phyloP scores from a whole-genome alignment of 345 rosid species.

The Aquilaria yunnanensis region DNA sequence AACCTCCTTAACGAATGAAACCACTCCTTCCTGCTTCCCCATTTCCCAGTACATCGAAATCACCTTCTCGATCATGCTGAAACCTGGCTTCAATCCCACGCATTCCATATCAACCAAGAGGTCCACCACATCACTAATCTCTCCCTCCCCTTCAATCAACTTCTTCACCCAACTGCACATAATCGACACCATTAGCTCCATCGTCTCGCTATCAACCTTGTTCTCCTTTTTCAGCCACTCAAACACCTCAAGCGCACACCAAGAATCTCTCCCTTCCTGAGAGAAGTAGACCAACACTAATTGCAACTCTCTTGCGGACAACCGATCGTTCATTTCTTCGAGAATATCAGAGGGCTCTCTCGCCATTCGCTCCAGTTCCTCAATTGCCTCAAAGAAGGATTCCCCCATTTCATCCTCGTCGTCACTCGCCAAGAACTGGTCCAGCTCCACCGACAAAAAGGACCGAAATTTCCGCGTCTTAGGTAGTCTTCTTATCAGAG shows the following conservation, averaged over 20 bases:
- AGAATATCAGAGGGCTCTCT: conserved; percentile 89
- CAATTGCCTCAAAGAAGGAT: conserved; percentile 81
- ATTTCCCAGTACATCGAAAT: conserved; percentile 80
- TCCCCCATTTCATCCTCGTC: conserved; percentile 73
- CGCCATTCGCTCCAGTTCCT: conserved; percentile 77
- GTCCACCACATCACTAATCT: conserved; percentile 61
- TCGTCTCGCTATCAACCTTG: conserved; percentile 74
- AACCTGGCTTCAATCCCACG: conserved; percentile 78
- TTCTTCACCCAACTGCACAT: conserved; percentile 91
- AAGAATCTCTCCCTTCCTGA: conserved; percentile 91
- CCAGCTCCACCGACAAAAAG: conserved; percentile 58
- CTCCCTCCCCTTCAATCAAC: conserved; percentile 52
- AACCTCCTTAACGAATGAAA: conserved; percentile 68
- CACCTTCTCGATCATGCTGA: conserved; percentile 95
- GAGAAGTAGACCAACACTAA: conserved; percentile 85
- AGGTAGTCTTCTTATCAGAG: conserved; percentile 11
- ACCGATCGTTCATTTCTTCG: conserved; percentile 79
- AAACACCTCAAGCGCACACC: conserved; percentile 95
- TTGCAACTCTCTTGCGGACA: conserved; percentile 72
- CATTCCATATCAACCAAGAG: conserved; percentile 87
- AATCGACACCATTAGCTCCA: conserved; percentile 93
- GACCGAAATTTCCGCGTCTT: conserved; percentile 32
- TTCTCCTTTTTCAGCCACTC: conserved; percentile 87
- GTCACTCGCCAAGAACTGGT: conserved; percentile 56
- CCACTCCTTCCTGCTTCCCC: conserved; percentile 52